These are phyloP conservation scores for Dothideomycetes sp. DNA, from an alignment of 2,329 filamentous ascomycete species.

Conservation along the genomic window DNA sequence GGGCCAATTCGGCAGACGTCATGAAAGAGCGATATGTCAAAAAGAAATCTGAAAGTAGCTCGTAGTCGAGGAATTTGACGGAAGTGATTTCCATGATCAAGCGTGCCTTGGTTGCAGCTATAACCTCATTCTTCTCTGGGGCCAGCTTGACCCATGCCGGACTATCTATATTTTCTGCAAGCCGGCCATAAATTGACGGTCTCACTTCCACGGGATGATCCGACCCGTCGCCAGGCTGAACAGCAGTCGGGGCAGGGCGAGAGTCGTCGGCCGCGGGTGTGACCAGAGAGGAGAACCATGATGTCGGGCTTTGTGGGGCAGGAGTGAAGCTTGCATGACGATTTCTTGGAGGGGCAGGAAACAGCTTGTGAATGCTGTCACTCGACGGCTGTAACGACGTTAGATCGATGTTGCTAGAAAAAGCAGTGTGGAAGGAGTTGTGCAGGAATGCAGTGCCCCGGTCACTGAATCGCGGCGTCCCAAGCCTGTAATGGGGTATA, in stretches of 20 bases:
- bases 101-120: slow-evolving; percentile 79
- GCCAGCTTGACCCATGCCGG: slow-evolving; percentile 74
- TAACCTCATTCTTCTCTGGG: slow-evolving; percentile 58
- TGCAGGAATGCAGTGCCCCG: slow-evolving; percentile 67
- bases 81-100: slow-evolving; percentile 95
- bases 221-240: background rate
- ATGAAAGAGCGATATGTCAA: slow-evolving; percentile 87
- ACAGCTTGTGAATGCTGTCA: slow-evolving; percentile 24
- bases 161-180: slow-evolving; percentile 76
- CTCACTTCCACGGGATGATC: slow-evolving; percentile 3
- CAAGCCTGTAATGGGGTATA: slow-evolving; percentile 77
- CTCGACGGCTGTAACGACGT: slow-evolving; percentile 46
- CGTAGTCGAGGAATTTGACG: slow-evolving; percentile 90
- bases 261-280: slow-evolving; percentile 1
- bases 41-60: slow-evolving; percentile 95
- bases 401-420: slow-evolving; percentile 59
- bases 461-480: slow-evolving; percentile 68
- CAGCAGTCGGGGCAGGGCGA: slow-evolving; percentile 1
- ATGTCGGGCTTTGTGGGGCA: background rate
- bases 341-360: slow-evolving; percentile 25
- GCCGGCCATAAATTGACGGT: slow-evolving; percentile 68
- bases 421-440: slow-evolving; percentile 62
- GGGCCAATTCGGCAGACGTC: slow-evolving; percentile 62
- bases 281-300: slow-evolving; percentile 5
- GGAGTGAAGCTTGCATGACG: background rate